Percentiles rank a stretch among this genome's conserved stretches.
Evolutionary conservation across 2,329 filamentous ascomycete species (phyloP).

Genomic region (Pseudofabraea citricarpa): DNA sequence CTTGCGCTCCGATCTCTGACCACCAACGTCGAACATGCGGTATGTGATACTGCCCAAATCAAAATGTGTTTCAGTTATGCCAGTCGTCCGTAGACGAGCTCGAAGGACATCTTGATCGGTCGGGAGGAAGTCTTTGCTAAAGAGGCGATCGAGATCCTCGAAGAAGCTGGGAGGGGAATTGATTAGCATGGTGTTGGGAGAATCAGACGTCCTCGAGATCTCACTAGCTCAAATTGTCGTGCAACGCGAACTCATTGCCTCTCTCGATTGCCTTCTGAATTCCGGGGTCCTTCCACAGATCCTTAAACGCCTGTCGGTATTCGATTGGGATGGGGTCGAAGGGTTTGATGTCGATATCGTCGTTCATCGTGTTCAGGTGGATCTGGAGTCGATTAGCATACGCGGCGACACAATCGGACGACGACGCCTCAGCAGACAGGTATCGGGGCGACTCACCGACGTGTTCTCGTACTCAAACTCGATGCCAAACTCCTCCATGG

Average conservation of each 20-base stretch:
- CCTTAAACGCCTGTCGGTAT: conserved; percentile 76
- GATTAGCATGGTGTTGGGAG: neutral
- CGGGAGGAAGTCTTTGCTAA: conserved; percentile 74
- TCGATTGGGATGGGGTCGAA: conserved; percentile 76
- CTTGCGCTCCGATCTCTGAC: conserved; percentile 69
- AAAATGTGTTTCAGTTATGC: conserved; percentile 93
- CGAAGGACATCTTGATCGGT: conserved; percentile 93
- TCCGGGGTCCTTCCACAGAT: conserved; percentile 77
- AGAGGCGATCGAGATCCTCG: conserved; percentile 69
- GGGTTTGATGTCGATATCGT: conserved; percentile 76
- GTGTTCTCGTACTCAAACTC: conserved; percentile 75
- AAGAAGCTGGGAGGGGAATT: conserved; percentile 62
- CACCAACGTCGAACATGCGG: conserved; percentile 81
- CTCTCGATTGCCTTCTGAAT: conserved; percentile 85
- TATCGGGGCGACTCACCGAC: conserved; percentile 55
- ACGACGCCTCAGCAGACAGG: too few species aligned
- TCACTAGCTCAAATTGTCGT: conserved; percentile 93
- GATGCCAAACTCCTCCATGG: conserved; percentile 82
- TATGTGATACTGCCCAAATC: conserved; percentile 89
- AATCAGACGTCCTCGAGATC: conserved; percentile 29
- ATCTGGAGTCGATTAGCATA: conserved; percentile 46
- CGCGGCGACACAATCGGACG: too few species aligned
- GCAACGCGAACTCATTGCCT: conserved; percentile 93
- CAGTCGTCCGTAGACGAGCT: conserved; percentile 84
- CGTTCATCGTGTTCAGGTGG: conserved; percentile 70